A percentile compares a stretch with the other conserved stretches of the same genome.
These are phyloP conservation scores for Ophiocordyceps camponoti-leonardi DNA, from an alignment of 2,329 filamentous ascomycete species.

Conservation along the genomic window DNA sequence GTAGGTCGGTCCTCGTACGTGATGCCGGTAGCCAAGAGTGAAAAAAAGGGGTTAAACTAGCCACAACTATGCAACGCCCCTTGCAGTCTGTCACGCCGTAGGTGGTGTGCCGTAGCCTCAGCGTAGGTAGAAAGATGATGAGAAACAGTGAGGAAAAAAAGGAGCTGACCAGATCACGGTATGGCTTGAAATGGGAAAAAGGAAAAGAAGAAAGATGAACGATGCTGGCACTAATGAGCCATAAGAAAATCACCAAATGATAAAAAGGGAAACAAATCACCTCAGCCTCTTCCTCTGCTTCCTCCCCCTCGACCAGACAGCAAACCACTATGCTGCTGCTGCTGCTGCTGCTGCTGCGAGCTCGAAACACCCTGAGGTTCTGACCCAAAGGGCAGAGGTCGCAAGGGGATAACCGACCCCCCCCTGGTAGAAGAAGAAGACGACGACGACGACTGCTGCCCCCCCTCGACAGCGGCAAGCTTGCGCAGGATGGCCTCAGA, in stretches of 20 bases:
- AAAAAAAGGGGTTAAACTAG: neutral
- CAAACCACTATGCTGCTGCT: neutral
- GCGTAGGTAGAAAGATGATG: neutral
- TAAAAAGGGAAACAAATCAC: neutral
- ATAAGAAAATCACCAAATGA: neutral
- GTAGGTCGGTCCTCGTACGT: neutral
- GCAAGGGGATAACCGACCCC: slow-evolving; percentile 26
- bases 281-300: slow-evolving; percentile 4
- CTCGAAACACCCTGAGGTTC: slow-evolving; percentile 15
- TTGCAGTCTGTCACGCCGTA: neutral
- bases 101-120: neutral
- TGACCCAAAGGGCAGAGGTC: slow-evolving; percentile 35
- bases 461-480: slow-evolving; percentile 20
- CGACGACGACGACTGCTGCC: slow-evolving; percentile 2
- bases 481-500: slow-evolving; percentile 41
- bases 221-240: neutral
- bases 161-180: neutral
- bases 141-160: neutral
- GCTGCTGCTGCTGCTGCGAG: slow-evolving; percentile 4
- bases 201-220: neutral
- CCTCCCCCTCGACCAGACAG: neutral
- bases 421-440: neutral
- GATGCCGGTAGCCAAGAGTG: neutral
- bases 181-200: neutral
- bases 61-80: neutral